These are phyloP conservation scores for Macadamia integrifolia DNA, from an alignment of 164 flowering plant genomes.

Conservation along the genomic window DNA sequence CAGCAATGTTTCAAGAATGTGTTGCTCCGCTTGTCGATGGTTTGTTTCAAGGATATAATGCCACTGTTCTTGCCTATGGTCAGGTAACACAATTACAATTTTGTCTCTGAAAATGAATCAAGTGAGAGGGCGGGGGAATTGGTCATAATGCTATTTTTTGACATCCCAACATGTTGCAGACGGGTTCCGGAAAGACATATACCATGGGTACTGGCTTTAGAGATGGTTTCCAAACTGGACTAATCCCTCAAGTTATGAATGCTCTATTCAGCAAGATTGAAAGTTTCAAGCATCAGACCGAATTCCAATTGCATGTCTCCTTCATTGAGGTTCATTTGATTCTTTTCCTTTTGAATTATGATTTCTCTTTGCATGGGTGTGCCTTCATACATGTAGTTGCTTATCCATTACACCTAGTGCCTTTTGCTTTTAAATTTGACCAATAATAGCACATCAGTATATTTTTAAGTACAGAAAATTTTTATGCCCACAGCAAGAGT, in stretches of 20 bases:
- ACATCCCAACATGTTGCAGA: constrained; percentile 45
- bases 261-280: constrained; percentile 81
- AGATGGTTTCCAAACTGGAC: constrained; percentile 71
- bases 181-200: constrained; percentile 98
- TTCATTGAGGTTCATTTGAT: constrained; percentile 77
- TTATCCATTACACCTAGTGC: no score
- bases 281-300: constrained; percentile 62
- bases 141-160: background rate
- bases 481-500: no score
- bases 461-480: no score
- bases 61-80: constrained; percentile 99
- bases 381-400: no score
- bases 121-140: background rate
- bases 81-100: constrained; percentile 49
- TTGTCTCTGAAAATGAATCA: background rate
- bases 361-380: background rate
- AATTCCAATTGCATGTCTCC: constrained; percentile 89
- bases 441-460: background rate
- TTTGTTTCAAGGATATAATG: constrained; percentile 97
- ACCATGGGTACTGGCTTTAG: constrained; percentile 93
- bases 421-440: background rate
- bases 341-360: constrained; percentile 2
- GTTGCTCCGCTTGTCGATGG: constrained; percentile 90
- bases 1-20: constrained; percentile 89
- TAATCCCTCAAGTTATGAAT: constrained; percentile 88